phyloP scores from a whole-genome alignment of 2,329 filamentous ascomycete species.

The Hansfordia pulvinata region DNA sequence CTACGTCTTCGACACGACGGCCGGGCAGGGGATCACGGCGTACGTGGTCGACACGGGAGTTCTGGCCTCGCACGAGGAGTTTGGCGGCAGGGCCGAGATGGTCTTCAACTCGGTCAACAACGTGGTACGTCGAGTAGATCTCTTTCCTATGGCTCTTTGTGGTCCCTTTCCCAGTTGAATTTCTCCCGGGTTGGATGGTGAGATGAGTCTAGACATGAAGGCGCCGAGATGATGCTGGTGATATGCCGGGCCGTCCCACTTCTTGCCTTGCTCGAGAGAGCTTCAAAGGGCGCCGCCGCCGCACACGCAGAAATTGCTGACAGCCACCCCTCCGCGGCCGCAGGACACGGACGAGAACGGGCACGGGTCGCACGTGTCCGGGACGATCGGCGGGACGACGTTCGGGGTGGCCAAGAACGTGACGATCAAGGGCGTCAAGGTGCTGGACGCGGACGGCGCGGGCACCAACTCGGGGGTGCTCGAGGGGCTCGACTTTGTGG shows the following conservation, averaged over 20 bases:
- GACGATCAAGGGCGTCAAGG: constrained; percentile 44
- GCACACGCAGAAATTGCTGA: too few species aligned
- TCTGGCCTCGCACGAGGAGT: constrained; percentile 37
- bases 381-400: constrained; percentile 44
- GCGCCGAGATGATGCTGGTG: too few species aligned
- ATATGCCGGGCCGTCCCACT: too few species aligned
- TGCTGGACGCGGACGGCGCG: constrained; percentile 34
- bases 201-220: too few species aligned
- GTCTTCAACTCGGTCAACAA: constrained; percentile 37
- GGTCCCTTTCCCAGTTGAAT: too few species aligned
- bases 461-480: constrained; percentile 40
- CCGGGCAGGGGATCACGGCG: constrained; percentile 41
- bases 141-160: too few species aligned
- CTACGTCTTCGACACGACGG: constrained; percentile 39
- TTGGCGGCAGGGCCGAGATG: constrained; percentile 38
- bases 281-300: too few species aligned
- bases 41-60: constrained; percentile 58
- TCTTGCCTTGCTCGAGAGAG: too few species aligned
- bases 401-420: constrained; percentile 50
- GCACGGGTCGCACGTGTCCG: constrained; percentile 51
- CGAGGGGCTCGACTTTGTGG: constrained; percentile 43
- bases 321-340: too few species aligned
- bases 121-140: constrained; percentile 27
- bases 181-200: constrained; percentile 2
- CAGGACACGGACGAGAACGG: constrained; percentile 43